phyloP scores from a whole-genome alignment of 176 grass and related monocot species.

The Triticum monococcum region DNA sequence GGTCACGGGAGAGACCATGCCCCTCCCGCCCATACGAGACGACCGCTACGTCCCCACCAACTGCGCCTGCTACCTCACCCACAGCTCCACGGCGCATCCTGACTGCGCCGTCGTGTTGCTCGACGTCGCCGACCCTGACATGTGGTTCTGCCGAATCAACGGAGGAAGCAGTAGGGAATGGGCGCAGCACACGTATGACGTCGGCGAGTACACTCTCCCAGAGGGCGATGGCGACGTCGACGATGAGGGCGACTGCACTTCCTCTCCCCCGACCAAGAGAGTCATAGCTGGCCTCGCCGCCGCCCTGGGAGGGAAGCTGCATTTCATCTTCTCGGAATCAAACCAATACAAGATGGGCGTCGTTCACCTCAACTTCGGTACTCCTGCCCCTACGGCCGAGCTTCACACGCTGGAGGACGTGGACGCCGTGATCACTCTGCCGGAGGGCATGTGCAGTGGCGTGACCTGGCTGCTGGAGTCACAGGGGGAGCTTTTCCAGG shows the following conservation, averaged over 20 bases:
- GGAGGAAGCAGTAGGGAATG: neutral
- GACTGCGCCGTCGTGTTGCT: neutral
- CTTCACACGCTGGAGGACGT: neutral
- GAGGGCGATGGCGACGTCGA: neutral
- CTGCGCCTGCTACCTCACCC: neutral
- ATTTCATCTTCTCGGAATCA: slow-evolving; percentile 9
- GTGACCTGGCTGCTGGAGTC: neutral
- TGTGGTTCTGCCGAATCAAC: slow-evolving; percentile 21
- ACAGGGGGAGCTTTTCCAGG: neutral
- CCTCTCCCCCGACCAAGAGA: neutral
- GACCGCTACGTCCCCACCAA: neutral
- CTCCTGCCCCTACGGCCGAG: neutral
- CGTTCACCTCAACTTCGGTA: neutral
- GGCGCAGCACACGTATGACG: neutral
- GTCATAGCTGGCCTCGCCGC: neutral
- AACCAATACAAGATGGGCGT: neutral
- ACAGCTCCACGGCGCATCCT: neutral
- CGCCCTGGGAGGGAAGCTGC: neutral
- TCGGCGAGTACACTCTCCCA: neutral
- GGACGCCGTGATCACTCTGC: neutral
- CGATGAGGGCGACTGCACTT: neutral
- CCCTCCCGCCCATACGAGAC: neutral
- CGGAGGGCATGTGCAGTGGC: neutral
- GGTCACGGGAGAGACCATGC: neutral
- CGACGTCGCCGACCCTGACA: neutral